Percentiles rank a stretch among this genome's conserved stretches.
Conservation (phyloP, 805 yeast species). For the Schwanniomyces vanrijiae region DNA sequence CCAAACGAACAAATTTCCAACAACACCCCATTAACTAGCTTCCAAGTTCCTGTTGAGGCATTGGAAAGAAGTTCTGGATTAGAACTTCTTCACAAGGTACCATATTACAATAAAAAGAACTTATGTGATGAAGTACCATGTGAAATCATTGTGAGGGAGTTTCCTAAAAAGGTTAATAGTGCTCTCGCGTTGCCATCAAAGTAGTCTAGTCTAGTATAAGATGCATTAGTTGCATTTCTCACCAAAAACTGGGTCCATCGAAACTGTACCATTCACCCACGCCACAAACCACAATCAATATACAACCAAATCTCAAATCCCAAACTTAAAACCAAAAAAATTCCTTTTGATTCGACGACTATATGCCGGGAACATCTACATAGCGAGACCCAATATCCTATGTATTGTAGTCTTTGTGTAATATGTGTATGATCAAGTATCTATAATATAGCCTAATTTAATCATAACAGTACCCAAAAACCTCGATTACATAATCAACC, state of each 20-base stretch:
- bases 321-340: not conserved
- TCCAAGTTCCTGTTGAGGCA: constrained; percentile 88
- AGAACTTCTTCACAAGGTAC: constrained; percentile 71
- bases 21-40: constrained; percentile 63
- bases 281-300: no score
- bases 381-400: not conserved
- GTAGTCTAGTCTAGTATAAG: not conserved
- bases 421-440: not conserved
- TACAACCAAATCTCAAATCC: not conserved
- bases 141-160: constrained; percentile 79
- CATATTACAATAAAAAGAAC: constrained; percentile 53
- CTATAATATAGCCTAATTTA: not conserved
- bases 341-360: not conserved
- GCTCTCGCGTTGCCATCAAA: not conserved
- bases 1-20: constrained; percentile 86
- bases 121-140: constrained; percentile 83
- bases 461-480: not conserved
- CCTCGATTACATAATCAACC: constrained; percentile 7
- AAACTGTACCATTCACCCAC: no score
- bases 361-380: no score
- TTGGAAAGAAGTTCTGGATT: constrained; percentile 85
- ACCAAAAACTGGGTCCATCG: not conserved
- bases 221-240: not conserved
- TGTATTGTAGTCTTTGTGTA: not conserved
- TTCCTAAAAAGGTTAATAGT: constrained; percentile 37